These are phyloP conservation scores for Trichosporon sp. DNA, from an alignment of 1,284 basidiomycete species.

Conservation along the genomic window DNA sequence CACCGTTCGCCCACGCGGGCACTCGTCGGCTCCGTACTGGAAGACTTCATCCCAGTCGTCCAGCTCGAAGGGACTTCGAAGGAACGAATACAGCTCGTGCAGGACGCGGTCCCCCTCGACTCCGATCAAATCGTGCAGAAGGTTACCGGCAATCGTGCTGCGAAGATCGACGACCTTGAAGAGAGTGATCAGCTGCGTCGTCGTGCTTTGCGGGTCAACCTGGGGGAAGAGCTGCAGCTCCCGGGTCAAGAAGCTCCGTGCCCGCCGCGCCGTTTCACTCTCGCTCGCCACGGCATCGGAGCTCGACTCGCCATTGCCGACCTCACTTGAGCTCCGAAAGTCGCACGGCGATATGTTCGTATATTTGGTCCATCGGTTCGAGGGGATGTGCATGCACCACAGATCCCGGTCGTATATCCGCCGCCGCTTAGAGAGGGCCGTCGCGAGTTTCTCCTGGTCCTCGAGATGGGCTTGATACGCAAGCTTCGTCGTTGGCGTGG, in stretches of 20 bases:
- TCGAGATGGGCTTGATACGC: neutral
- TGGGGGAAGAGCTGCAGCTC: conserved; percentile 56
- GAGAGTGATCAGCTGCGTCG: conserved; percentile 51
- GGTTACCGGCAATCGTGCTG: neutral
- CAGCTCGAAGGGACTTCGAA: conserved; percentile 78
- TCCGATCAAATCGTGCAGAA: neutral
- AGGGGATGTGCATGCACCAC: conserved; percentile 84
- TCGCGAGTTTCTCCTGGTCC: neutral
- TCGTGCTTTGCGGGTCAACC: conserved; percentile 64
- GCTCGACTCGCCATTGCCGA: conserved; percentile 1
- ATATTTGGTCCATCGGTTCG: conserved; percentile 74
- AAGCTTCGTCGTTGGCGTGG: conserved; percentile 3
- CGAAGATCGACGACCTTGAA: neutral
- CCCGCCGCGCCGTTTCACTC: conserved; percentile 49
- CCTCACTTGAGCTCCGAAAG: conserved; percentile 55
- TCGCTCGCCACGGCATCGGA: neutral
- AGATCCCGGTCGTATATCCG: conserved; percentile 69
- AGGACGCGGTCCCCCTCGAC: conserved; percentile 80
- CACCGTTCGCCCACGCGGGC: neutral
- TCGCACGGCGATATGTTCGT: conserved; percentile 72
- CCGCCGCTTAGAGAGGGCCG: conserved; percentile 53
- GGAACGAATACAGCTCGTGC: conserved; percentile 79
- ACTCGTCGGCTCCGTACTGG: conserved; percentile 50
- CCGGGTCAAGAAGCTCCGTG: conserved; percentile 71
- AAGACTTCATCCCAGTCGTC: conserved; percentile 72